These are phyloP conservation scores for Calocybe gambosa DNA, from an alignment of 1,284 basidiomycete genomes.

Conservation along the genomic window DNA sequence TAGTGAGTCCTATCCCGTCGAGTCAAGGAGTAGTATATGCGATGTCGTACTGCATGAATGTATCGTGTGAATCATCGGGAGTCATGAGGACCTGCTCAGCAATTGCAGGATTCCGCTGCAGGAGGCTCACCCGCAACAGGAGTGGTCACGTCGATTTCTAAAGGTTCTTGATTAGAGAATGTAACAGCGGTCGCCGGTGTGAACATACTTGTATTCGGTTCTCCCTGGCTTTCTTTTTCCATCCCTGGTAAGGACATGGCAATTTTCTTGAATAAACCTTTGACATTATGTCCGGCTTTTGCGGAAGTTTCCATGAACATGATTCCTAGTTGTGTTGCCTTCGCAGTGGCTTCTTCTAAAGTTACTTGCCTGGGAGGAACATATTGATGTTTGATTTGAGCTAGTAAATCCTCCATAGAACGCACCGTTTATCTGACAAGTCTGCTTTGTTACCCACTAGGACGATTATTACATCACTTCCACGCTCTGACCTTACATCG, in stretches of 20 bases:
- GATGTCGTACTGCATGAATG: neutral
- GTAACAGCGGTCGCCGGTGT: constrained; percentile 1
- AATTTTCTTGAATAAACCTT: constrained; percentile 98
- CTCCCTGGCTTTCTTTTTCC: constrained; percentile 74
- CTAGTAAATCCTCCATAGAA: constrained; percentile 1
- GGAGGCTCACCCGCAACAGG: constrained; percentile 59
- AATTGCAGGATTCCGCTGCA: constrained; percentile 73
- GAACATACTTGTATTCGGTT: constrained; percentile 66
- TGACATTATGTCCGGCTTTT: constrained; percentile 99
- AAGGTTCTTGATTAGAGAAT: constrained; percentile 10
- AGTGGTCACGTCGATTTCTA: constrained; percentile 80
- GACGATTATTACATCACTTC: constrained; percentile 98
- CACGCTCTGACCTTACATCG: constrained; percentile 95
- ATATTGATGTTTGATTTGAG: neutral
- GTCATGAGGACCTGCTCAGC: constrained; percentile 33
- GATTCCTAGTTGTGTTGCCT: constrained; percentile 88
- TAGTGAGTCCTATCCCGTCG: neutral
- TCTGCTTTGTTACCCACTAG: constrained; percentile 99
- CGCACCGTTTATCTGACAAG: constrained; percentile 84
- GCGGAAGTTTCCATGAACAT: constrained; percentile 99
- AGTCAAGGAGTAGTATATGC: constrained; percentile 15
- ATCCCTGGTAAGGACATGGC: constrained; percentile 97
- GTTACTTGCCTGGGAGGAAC: constrained; percentile 82
- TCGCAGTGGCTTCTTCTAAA: constrained; percentile 91
- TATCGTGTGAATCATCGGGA: constrained; percentile 5